These are phyloP conservation scores for Xylaria hypoxylon DNA, from an alignment of 2,329 filamentous ascomycete genomes.

Conservation along the genomic window DNA sequence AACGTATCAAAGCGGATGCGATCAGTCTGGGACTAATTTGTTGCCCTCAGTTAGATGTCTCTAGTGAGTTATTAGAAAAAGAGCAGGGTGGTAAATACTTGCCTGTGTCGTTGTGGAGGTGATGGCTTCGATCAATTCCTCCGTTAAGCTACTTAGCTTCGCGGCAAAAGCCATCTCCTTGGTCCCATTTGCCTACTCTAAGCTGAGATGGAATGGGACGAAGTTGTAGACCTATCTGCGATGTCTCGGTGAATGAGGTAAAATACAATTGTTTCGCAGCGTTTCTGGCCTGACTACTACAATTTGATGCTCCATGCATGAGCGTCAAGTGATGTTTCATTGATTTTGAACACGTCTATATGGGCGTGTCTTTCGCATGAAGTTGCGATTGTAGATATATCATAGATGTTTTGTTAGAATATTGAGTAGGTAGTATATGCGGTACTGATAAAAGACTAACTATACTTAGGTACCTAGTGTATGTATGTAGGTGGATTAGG, in stretches of 20 bases:
- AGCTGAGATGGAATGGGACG: not conserved
- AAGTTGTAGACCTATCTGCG: not conserved
- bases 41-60: slow-evolving; percentile 14
- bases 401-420: too few relatives aligned
- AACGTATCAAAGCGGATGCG: slow-evolving; percentile 56
- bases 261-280: not conserved
- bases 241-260: not conserved
- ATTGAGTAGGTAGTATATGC: not conserved
- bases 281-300: not conserved
- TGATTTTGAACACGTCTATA: slow-evolving; percentile 18
- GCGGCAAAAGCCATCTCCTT: slow-evolving; percentile 76
- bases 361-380: slow-evolving; percentile 14
- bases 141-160: slow-evolving; percentile 71
- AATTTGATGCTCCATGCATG: slow-evolving; percentile 15
- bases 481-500: too few relatives aligned
- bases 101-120: slow-evolving; percentile 67
- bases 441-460: too few relatives aligned
- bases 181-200: not conserved
- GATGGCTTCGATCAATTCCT: slow-evolving; percentile 76
- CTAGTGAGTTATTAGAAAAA: not conserved
- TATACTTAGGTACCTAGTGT: too few relatives aligned
- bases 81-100: slow-evolving; percentile 41
- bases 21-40: slow-evolving; percentile 44
- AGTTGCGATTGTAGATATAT: not conserved
- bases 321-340: slow-evolving; percentile 1